These are phyloP conservation scores for Volutella citrinella DNA, from an alignment of 2,329 filamentous ascomycete genomes.

Conservation along the genomic window DNA sequence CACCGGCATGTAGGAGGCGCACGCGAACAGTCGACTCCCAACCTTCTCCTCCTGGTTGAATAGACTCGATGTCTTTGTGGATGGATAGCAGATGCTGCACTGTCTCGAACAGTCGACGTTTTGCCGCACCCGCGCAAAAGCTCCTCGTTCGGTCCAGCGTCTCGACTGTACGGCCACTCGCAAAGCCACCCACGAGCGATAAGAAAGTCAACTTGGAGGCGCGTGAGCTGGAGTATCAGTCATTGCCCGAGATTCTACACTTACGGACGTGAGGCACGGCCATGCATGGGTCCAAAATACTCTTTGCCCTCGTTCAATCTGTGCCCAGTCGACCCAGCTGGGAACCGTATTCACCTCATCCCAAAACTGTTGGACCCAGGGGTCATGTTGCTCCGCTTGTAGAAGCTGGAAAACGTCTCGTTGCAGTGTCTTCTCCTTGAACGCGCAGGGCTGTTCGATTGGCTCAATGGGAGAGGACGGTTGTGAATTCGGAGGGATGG, in stretches of 20 bases:
- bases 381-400: too few relatives aligned
- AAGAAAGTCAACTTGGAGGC: constrained; percentile 37
- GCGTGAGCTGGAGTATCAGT: too few relatives aligned
- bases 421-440: too few relatives aligned
- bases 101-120: constrained; percentile 52
- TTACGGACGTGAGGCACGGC: constrained; percentile 56
- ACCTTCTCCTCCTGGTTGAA: constrained; percentile 61
- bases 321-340: constrained; percentile 65
- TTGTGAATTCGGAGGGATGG: too few relatives aligned
- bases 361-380: constrained; percentile 14
- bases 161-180: constrained; percentile 60
- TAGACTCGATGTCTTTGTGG: constrained; percentile 53
- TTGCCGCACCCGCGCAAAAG: constrained; percentile 58
- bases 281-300: constrained; percentile 64
- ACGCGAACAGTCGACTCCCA: constrained; percentile 58
- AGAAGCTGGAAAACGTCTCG: too few relatives aligned
- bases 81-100: constrained; percentile 50
- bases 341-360: constrained; percentile 55
- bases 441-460: too few relatives aligned
- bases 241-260: too few relatives aligned
- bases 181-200: constrained; percentile 35
- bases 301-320: constrained; percentile 61
- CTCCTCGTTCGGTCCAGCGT: constrained; percentile 64
- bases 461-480: too few relatives aligned
- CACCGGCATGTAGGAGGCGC: too few relatives aligned